Conservation (phyloP, 768 basidiomycete species). For the Calocybe indica region DNA sequence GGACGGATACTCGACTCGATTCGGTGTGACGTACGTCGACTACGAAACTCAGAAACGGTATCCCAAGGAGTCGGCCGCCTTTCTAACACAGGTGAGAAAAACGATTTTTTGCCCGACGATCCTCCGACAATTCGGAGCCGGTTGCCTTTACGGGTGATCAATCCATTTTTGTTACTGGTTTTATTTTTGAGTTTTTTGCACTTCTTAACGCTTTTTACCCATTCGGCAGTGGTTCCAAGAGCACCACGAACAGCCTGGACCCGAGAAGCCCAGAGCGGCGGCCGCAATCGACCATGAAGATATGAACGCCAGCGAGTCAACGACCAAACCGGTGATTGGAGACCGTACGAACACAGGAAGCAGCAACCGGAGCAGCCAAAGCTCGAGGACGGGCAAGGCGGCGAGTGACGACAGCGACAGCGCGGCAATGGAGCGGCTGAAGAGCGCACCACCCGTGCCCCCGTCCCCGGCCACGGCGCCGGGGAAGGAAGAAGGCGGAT, state of each 20-base stretch:
- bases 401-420: constrained; percentile 1
- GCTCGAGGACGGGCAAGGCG: no score
- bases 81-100: constrained; percentile 43
- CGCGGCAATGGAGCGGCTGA: neutral
- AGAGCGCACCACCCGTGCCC: neutral
- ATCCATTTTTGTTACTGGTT: neutral
- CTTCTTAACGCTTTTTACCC: neutral
- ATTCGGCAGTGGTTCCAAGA: constrained; percentile 34
- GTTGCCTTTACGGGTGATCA: neutral
- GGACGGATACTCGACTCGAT: constrained; percentile 64
- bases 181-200: neutral
- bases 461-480: neutral
- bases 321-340: neutral
- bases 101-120: neutral
- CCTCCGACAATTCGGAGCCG: neutral
- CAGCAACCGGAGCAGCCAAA: neutral
- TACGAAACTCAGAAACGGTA: constrained; percentile 61
- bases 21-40: constrained; percentile 69
- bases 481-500: neutral
- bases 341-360: neutral
- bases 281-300: neutral
- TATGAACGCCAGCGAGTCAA: neutral
- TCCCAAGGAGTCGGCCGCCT: constrained; percentile 57
- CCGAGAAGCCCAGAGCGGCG: neutral
- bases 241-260: constrained; percentile 7